Evolutionary conservation across 176 grass and related monocot species (phyloP).

Genomic region (Rhynchospora breviuscula): DNA sequence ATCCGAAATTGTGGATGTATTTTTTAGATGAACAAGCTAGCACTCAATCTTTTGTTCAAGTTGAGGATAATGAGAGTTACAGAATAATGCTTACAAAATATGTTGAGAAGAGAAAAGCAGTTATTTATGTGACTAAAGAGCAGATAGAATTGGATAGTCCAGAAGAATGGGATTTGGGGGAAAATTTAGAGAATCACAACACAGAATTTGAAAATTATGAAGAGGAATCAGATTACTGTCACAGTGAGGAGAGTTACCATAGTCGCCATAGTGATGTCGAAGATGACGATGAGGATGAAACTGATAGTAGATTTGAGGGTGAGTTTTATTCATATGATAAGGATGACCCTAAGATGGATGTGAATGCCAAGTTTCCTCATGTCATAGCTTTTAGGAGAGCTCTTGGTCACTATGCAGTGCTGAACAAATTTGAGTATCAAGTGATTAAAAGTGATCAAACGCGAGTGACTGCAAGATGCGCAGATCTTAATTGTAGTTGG

Average conservation of each 20-base stretch:
- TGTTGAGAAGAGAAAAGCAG: background rate
- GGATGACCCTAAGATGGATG: no score
- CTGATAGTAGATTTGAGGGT: no score
- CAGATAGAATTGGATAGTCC: background rate
- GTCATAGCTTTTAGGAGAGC: background rate
- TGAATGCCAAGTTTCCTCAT: background rate
- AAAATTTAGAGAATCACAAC: background rate
- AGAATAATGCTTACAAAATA: background rate
- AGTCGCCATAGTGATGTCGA: no score
- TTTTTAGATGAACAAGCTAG: background rate
- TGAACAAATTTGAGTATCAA: background rate
- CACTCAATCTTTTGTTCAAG: background rate
- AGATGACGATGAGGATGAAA: no score
- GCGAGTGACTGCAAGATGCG: background rate
- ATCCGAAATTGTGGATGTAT: background rate
- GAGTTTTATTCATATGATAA: no score
- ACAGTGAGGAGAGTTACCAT: no score
- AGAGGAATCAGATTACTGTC: background rate
- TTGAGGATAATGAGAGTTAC: background rate
- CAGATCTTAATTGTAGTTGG: background rate
- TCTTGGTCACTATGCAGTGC: background rate
- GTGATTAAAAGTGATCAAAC: background rate
- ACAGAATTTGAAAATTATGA: background rate
- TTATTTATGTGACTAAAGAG: background rate
- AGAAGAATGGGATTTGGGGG: background rate